A percentile compares a stretch with the other conserved stretches of the same genome.
These are phyloP conservation scores for Orobanche coerulescens DNA, from an alignment of 257 asterid genomes.

Conservation along the genomic window DNA sequence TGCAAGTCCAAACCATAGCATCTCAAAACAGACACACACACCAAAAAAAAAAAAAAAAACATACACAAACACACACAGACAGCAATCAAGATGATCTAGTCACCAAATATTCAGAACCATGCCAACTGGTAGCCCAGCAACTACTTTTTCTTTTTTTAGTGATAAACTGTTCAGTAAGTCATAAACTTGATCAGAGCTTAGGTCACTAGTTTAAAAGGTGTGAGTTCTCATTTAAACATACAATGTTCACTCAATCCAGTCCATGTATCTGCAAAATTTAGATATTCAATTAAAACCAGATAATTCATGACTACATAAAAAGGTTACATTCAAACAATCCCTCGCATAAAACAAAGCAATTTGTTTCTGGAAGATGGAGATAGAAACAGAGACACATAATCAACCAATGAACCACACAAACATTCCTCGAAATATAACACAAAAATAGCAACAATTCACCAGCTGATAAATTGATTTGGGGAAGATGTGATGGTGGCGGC, in stretches of 20 bases:
- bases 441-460: conserved; percentile 41
- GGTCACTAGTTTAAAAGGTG: not conserved
- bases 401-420: not conserved
- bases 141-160: not conserved
- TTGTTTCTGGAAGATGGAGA: not conserved
- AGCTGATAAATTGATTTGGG: conserved; percentile 92
- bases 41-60: too few species aligned
- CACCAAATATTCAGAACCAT: conserved; percentile 3
- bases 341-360: not conserved
- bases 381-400: not conserved
- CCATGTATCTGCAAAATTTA: not conserved
- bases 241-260: not conserved
- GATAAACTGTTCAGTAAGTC: not conserved
- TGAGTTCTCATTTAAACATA: not conserved
- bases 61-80: not conserved
- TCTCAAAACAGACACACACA: too few species aligned
- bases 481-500: conserved; percentile 84
- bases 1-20: not conserved
- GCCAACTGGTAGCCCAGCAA: not conserved
- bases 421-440: too few species aligned
- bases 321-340: not conserved
- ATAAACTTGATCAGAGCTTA: not conserved
- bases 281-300: not conserved
- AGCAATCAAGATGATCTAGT: not conserved
- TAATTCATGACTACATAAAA: not conserved